Conservation (phyloP, 345 rosid genomes). For the Moringa oleifera region DNA sequence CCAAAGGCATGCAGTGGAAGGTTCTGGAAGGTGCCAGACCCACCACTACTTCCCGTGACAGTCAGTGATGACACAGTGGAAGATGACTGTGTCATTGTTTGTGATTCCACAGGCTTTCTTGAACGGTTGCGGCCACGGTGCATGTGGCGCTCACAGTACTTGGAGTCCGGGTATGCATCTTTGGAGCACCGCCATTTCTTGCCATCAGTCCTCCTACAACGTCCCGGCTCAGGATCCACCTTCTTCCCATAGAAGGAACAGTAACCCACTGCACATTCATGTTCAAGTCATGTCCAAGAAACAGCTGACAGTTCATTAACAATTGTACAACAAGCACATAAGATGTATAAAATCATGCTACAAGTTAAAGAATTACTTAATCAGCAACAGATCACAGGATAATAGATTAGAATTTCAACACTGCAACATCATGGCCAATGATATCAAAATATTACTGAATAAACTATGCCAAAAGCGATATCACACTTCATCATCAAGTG, state of each 20-base stretch:
- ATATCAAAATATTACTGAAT: conserved; percentile 10
- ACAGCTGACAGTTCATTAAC: too few species aligned
- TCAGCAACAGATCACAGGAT: conserved; percentile 5
- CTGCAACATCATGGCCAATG: neutral
- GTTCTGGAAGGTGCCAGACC: conserved; percentile 32
- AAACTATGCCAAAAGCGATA: conserved; percentile 6
- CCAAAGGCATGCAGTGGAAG: conserved; percentile 32
- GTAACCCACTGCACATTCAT: conserved; percentile 35
- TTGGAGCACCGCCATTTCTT: conserved; percentile 64
- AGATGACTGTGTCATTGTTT: conserved; percentile 41
- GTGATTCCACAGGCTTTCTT: conserved; percentile 99
- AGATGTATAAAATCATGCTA: neutral
- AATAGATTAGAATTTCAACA: neutral
- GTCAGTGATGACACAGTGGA: conserved; percentile 38
- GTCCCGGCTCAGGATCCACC: conserved; percentile 61
- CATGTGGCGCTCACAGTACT: conserved; percentile 97
- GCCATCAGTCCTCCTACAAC: conserved; percentile 59
- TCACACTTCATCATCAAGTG: conserved; percentile 16
- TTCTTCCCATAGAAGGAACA: conserved; percentile 47
- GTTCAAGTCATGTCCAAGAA: neutral
- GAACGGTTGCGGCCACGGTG: conserved; percentile 99
- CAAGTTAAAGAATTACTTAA: conserved; percentile 5
- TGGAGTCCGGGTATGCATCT: conserved; percentile 54
- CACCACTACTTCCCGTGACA: conserved; percentile 28
- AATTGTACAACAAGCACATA: neutral